These are phyloP conservation scores for Calycina marina DNA, from an alignment of 2,329 filamentous ascomycete species.

Conservation along the genomic window DNA sequence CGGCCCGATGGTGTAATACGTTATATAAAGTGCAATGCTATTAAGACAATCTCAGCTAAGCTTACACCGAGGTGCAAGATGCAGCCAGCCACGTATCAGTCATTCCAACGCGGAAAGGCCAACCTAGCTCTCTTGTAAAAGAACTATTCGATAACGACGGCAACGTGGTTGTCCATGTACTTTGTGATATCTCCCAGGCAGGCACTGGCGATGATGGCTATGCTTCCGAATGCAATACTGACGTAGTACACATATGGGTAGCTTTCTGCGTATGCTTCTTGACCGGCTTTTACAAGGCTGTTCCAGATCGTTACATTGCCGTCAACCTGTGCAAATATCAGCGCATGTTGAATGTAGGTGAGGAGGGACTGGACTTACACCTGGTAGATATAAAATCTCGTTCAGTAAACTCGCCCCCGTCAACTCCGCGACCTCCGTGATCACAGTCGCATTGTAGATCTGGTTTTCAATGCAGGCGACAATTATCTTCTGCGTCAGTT, in stretches of 20 bases:
- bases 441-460: constrained; percentile 25
- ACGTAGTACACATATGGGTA: constrained; percentile 17
- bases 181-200: constrained; percentile 42
- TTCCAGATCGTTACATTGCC: constrained; percentile 32
- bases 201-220: constrained; percentile 38
- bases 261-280: constrained; percentile 16
- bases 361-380: constrained; percentile 23
- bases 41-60: too few species aligned
- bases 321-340: too few species aligned
- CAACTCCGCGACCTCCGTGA: constrained; percentile 35
- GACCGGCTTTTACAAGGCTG: constrained; percentile 35
- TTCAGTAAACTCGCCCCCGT: constrained; percentile 37
- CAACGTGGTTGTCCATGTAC: constrained; percentile 25
- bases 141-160: constrained; percentile 4
- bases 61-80: too few species aligned
- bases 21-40: too few species aligned
- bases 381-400: constrained; percentile 31
- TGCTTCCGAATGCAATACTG: constrained; percentile 43
- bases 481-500: constrained; percentile 14
- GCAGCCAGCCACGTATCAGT: too few species aligned
- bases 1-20: too few species aligned
- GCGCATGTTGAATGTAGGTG: constrained; percentile 21
- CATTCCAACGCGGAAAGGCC: too few species aligned
- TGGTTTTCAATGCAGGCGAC: constrained; percentile 9
- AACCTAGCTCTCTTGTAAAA: too few species aligned